A percentile compares a stretch with the other conserved stretches of the same genome.
These are phyloP conservation scores for Colletotrichum godetiae DNA, from an alignment of 2,329 filamentous ascomycete species.

Conservation along the genomic window DNA sequence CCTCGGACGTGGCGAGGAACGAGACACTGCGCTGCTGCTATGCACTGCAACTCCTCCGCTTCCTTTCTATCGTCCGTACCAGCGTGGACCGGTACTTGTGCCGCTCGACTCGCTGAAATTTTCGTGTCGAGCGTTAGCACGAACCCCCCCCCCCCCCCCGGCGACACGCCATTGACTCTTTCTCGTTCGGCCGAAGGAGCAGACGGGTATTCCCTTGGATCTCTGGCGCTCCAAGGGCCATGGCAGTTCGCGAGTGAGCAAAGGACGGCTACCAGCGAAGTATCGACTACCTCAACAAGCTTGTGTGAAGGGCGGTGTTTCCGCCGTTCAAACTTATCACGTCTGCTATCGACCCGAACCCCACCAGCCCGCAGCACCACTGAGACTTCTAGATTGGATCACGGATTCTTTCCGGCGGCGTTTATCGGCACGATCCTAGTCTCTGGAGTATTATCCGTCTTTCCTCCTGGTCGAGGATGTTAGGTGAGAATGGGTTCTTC, in stretches of 20 bases:
- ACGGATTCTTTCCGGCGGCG: not conserved
- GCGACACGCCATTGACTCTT: not conserved
- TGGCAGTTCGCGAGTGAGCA: not conserved
- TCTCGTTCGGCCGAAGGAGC: conserved; percentile 11
- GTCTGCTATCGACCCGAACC: conserved; percentile 14
- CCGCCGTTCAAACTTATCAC: conserved; percentile 23
- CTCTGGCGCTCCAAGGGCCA: not conserved
- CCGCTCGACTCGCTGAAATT: conserved; percentile 7
- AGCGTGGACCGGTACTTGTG: not conserved
- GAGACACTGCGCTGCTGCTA: not conserved
- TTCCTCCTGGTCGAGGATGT: not conserved
- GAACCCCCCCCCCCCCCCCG: not conserved
- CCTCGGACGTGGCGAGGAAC: conserved; percentile 13
- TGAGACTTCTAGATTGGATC: conserved; percentile 9
- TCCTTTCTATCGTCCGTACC: not conserved
- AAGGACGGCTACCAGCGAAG: not conserved
- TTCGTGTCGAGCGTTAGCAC: not conserved
- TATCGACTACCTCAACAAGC: conserved; percentile 2
- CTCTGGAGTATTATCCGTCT: not conserved
- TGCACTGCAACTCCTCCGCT: not conserved
- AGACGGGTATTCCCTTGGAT: not conserved
- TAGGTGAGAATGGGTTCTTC: not conserved
- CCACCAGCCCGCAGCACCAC: conserved; percentile 8
- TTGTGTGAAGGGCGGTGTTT: conserved; percentile 1
- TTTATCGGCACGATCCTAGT: not conserved